phyloP scores from a whole-genome alignment of 768 basidiomycete species.

The Agrocybe pediades region DNA sequence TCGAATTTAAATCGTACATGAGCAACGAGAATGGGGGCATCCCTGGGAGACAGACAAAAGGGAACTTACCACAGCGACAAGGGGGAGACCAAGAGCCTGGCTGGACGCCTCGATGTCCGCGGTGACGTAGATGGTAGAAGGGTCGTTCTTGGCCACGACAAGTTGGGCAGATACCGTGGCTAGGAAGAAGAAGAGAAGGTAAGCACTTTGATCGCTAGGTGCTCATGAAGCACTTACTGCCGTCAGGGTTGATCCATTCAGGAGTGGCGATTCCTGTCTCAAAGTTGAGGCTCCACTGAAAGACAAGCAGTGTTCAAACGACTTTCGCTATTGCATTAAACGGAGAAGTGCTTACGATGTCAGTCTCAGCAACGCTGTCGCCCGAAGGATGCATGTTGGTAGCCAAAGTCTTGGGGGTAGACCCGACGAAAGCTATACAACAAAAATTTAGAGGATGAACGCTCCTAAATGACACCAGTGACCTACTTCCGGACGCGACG shows the following conservation, averaged over 20 bases:
- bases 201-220: not conserved
- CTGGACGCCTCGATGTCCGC: not conserved
- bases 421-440: not conserved
- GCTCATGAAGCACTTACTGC: not conserved
- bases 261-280: not conserved
- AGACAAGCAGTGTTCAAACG: too few relatives aligned
- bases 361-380: not conserved
- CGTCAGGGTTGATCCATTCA: not conserved
- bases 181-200: not conserved
- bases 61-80: not conserved
- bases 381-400: not conserved
- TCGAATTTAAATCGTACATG: not conserved
- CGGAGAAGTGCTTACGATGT: not conserved
- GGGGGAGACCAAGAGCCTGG: not conserved
- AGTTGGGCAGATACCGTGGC: not conserved
- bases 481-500: too few relatives aligned
- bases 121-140: not conserved
- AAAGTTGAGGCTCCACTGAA: not conserved
- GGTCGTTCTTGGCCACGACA: not conserved
- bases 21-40: not conserved
- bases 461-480: not conserved
- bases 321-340: not conserved
- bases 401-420: not conserved
- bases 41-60: not conserved
- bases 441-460: not conserved